Evolutionary conservation across 2,329 filamentous ascomycete genomes (phyloP), one percentile per base, ranked within the genome.

Genomic region (Pestalotiopsis sp.): DNA sequence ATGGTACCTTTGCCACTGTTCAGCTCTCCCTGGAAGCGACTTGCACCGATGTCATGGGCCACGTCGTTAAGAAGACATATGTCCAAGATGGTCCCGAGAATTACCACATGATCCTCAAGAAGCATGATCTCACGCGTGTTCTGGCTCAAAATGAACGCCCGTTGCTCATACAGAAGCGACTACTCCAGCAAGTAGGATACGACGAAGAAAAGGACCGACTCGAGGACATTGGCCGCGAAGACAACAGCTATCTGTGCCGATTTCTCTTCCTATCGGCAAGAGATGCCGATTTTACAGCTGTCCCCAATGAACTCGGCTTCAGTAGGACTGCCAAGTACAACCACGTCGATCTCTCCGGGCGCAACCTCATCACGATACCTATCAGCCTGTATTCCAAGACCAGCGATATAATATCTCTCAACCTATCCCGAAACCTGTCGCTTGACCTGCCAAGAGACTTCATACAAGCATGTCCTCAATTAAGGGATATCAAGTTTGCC

Each of bases 361-460:
- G 92, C 67, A 98, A 97, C 77, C 87, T 99, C 62, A 91, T 97
- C 76, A 97, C 95, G 7, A 98, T 99, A 66, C 96, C 96, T 3
- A 97, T 99, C 73, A 92, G 92, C 0, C 88, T 99, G 12, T 98
- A 98, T 80, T 93, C 93, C 70, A 97, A 94, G 78, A 93, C 95
- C 0, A 86, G 89, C 12, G 96, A 99, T 77, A 98, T 99, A 73
- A 95, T 97, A 67, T 97, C 94, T 0, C 87, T 99, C 52, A 98
- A 99, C 76, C 85, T 99, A 11, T 98, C 96, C 1, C 90, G 93
- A 49, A 99, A 99, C 74, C 83, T 98, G 59, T 96, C 94, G 0
- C 86, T 99, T 36, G 94, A 98, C 75, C 91, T 99, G 14, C 96
- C 96, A 0, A 94, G 94, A 76, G 96, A 99, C 80, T 99, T 99